Base-by-base conservation (phyloP, 176 grass and related monocot genomes). In the Saccharum spontaneum region DNA sequence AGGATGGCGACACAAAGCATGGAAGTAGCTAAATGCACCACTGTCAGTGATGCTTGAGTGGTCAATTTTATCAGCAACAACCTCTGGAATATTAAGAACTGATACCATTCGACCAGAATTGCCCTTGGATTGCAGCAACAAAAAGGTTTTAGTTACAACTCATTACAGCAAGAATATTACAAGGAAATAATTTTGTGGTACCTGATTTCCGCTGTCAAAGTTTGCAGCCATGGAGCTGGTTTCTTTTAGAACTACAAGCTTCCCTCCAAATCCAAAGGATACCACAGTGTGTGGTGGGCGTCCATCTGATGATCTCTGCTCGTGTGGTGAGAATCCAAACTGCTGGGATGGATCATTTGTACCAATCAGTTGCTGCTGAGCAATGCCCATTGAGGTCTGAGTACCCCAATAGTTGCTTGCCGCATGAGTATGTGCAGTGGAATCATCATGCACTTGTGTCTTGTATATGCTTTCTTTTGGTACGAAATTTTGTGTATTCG, bases 241-340 rank as follows among this genome's bases (percentile, higher is more conserved):
- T 63, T 95, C 89, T 87, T 88, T 93, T 82, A 98, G 83, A 77
- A 98, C 81, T 63, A 95, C n/a, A 22, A 98, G 85, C 76, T 93
- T 98, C 12, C 92, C 95, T 40, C 90, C 92, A 76, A 98, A 98
- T 76, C 92, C 95, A 90, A 98, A 98, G 4, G 92, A 73, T 79
- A 94, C 89, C 24, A 95, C 73, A 46, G 95, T 77, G 91, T 95
- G 92, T 6, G 92, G 66, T 76, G 92, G 95, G 16, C 89, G 92
- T 86, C 95, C 95, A 87, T 78, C 87, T 69, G 90, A 91, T 39
- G 90, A 95, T 60, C 85, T 93, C 83, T 87, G 90, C 75, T 94
- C 90, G n/a, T 87, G 83, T 16, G 89, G 82, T 59, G 84, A 61
- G 86, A 86, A 91, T 85, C 86, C 78, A 38, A 91, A 87, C 36